These are phyloP conservation scores for Syzygium jambos DNA, from an alignment of 345 rosid genomes.

Conservation along the genomic window DNA sequence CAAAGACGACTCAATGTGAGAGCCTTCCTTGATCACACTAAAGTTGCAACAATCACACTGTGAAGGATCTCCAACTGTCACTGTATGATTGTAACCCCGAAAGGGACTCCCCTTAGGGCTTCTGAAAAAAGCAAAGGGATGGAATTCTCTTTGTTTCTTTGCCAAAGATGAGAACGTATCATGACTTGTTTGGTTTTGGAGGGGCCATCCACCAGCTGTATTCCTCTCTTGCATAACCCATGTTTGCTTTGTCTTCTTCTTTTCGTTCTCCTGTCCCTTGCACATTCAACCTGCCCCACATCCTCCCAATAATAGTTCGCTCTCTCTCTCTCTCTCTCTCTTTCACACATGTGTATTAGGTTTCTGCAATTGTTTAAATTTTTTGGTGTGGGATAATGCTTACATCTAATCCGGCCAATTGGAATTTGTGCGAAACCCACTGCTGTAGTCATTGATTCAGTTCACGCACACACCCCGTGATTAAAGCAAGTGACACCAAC, in stretches of 20 bases:
- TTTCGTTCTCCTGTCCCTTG: slow-evolving; percentile 16
- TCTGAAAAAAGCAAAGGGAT: not conserved
- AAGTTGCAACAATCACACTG: not conserved
- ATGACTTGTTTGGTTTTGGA: not conserved
- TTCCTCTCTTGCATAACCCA: slow-evolving; percentile 6
- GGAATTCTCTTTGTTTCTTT: not conserved
- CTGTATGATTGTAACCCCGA: not conserved
- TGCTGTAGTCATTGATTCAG: not conserved
- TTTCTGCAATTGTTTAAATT: not conserved
- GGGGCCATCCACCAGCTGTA: slow-evolving; percentile 37
- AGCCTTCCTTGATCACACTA: not conserved
- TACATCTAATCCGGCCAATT: not conserved
- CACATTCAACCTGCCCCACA: slow-evolving; percentile 7
- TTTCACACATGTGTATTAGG: not conserved
- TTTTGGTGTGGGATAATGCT: not conserved
- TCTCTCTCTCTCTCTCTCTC: not conserved
- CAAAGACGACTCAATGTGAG: not conserved
- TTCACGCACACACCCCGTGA: not conserved
- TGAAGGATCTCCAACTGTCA: not conserved
- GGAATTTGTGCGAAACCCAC: not conserved
- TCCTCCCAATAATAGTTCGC: slow-evolving; percentile 20
- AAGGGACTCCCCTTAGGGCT: not conserved
- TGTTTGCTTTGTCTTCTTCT: slow-evolving; percentile 23
- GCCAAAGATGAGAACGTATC: slow-evolving; percentile 1
- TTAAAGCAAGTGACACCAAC: not conserved